These are phyloP conservation scores for Prinsepia uniflora DNA, from an alignment of 306 rosid species.

Conservation along the genomic window DNA sequence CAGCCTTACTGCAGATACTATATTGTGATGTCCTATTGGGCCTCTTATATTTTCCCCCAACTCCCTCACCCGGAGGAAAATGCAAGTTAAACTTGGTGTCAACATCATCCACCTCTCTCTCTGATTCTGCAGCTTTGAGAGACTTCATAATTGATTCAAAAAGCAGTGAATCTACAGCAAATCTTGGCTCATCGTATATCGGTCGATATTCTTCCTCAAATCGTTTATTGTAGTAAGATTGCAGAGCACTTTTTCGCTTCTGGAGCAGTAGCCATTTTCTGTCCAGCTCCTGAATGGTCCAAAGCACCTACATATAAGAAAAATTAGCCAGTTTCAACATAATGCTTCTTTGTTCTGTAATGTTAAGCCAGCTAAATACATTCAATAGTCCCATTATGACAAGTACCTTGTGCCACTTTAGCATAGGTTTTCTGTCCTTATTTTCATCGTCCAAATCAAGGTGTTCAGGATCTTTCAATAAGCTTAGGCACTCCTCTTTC, in stretches of 20 bases:
- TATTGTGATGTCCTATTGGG: conserved; percentile 84
- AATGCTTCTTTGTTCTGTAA: neutral
- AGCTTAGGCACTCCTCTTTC: conserved; percentile 85
- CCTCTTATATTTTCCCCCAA: conserved; percentile 90
- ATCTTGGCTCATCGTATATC: conserved; percentile 71
- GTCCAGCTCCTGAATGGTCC: conserved; percentile 94
- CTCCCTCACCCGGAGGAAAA: conserved; percentile 94
- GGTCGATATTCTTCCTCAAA: conserved; percentile 85
- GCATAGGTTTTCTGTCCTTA: conserved; percentile 55
- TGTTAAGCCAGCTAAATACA: neutral
- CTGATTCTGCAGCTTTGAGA: conserved; percentile 88
- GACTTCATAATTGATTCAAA: conserved; percentile 88
- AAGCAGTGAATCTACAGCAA: conserved; percentile 59
- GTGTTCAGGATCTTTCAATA: conserved; percentile 64
- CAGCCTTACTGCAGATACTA: conserved; percentile 75
- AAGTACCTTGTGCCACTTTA: conserved; percentile 88
- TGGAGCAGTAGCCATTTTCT: conserved; percentile 91
- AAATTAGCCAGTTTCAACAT: conserved; percentile 17
- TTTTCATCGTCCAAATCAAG: conserved; percentile 48
- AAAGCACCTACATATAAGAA: conserved; percentile 52
- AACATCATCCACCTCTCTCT: conserved; percentile 96
- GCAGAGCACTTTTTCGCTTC: conserved; percentile 87
- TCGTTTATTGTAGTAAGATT: conserved; percentile 67
- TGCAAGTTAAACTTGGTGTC: conserved; percentile 95
- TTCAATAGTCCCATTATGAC: neutral